phyloP scores from a whole-genome alignment of 2,329 filamentous ascomycete genomes.

The Neurospora sp. region DNA sequence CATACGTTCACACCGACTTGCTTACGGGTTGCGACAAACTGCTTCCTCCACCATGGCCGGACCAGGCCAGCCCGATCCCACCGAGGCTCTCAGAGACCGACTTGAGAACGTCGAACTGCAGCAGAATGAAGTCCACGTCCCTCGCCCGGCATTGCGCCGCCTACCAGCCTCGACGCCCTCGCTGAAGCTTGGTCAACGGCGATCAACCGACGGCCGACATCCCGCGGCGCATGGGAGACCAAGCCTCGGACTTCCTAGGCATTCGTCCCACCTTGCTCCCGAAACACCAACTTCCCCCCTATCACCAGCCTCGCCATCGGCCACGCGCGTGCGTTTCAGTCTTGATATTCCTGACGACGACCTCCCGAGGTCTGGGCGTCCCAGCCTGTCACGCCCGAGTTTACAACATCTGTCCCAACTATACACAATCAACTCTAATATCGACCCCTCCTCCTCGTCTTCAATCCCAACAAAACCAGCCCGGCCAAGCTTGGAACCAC shows the following conservation, averaged over 20 bases:
- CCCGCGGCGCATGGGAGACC: slow-evolving; percentile 3
- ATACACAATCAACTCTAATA: slow-evolving; percentile 24
- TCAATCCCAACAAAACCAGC: neutral
- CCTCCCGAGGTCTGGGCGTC: neutral
- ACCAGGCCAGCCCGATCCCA: slow-evolving; percentile 6
- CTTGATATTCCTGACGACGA: neutral
- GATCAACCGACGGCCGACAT: neutral
- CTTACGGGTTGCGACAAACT: neutral
- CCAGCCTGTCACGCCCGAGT: slow-evolving; percentile 4
- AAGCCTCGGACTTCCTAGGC: slow-evolving; percentile 11
- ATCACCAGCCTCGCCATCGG: neutral
- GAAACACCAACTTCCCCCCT: neutral
- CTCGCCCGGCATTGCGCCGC: neutral
- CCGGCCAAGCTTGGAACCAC: neutral
- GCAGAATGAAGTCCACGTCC: slow-evolving; percentile 4
- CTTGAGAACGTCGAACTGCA: slow-evolving; percentile 19
- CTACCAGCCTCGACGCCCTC: neutral
- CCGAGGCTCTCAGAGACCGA: slow-evolving; percentile 16
- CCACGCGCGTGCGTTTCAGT: neutral
- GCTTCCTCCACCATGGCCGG: slow-evolving; percentile 14
- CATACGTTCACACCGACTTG: neutral
- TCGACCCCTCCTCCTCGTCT: slow-evolving; percentile 8
- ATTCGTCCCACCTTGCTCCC: slow-evolving; percentile 15
- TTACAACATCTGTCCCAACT: slow-evolving; percentile 17
- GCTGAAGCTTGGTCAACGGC: neutral